Evolutionary conservation across 192 early-diverging fungal species (phyloP).

Genomic region (Jimgerdemannia flammicorona): DNA sequence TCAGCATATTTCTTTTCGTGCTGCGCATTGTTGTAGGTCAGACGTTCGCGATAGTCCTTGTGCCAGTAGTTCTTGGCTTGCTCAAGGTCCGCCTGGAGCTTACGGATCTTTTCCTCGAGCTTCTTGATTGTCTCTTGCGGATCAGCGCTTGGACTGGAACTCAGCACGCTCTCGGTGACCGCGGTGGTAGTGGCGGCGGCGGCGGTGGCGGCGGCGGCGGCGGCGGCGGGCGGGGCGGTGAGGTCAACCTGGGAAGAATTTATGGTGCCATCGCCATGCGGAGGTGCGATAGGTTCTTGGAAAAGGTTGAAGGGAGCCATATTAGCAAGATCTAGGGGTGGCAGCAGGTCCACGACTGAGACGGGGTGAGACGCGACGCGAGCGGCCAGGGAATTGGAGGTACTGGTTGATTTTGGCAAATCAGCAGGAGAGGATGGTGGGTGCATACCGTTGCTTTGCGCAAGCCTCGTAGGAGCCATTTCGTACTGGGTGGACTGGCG

Average conservation of each 20-base stretch:
- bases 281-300: neutral
- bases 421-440: too few species aligned
- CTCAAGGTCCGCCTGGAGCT: neutral
- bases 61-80: neutral
- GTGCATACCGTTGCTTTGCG: too few species aligned
- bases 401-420: too few species aligned
- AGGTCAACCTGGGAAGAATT: neutral
- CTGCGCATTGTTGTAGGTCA: neutral
- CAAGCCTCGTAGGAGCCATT: too few species aligned
- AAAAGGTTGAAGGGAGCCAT: too few species aligned
- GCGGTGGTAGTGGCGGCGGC: neutral
- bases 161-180: neutral
- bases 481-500: too few species aligned
- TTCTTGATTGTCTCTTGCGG: neutral
- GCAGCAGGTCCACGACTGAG: too few species aligned
- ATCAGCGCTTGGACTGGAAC: neutral
- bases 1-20: neutral
- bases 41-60: neutral
- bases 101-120: neutral
- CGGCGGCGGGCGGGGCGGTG: too few species aligned
- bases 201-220: too few species aligned
- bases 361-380: too few species aligned
- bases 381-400: too few species aligned
- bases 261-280: neutral
- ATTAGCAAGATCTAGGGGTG: too few species aligned